A percentile compares a stretch with the other conserved stretches of the same genome.
phyloP scores from a whole-genome alignment of 257 asterid species.

The Eustoma russellianum region DNA sequence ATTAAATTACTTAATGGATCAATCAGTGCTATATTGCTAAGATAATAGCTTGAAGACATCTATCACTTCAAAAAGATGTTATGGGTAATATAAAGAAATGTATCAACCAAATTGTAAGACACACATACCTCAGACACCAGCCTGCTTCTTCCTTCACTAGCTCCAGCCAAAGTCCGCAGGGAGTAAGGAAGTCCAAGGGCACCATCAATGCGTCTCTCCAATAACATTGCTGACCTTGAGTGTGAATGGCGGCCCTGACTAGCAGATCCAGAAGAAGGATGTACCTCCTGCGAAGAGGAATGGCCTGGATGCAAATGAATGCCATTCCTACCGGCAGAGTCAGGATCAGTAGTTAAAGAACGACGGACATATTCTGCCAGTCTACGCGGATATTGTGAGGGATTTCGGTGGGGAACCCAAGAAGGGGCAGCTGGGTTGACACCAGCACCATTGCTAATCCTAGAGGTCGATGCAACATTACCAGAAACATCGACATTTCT shows the following conservation, averaged over 20 bases:
- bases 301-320: slow-evolving; percentile 27
- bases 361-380: slow-evolving; percentile 64
- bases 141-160: slow-evolving; percentile 70
- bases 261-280: slow-evolving; percentile 41
- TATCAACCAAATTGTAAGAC: not conserved
- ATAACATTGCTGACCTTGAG: slow-evolving; percentile 48
- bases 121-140: slow-evolving; percentile 68
- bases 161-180: slow-evolving; percentile 43
- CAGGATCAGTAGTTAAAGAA: slow-evolving; percentile 46
- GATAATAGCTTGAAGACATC: too few relatives aligned
- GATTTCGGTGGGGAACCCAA: slow-evolving; percentile 44
- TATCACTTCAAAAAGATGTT: too few relatives aligned
- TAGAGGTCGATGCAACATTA: slow-evolving; percentile 40
- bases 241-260: slow-evolving; percentile 40
- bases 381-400: slow-evolving; percentile 55
- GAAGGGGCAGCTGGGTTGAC: slow-evolving; percentile 37
- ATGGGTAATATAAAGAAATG: not conserved
- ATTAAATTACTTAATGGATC: too few relatives aligned
- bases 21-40: too few relatives aligned
- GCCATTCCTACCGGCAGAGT: slow-evolving; percentile 43
- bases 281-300: slow-evolving; percentile 32
- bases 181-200: slow-evolving; percentile 55
- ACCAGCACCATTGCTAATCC: slow-evolving; percentile 33
- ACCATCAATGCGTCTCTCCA: slow-evolving; percentile 75
- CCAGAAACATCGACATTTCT: slow-evolving; percentile 32